These are phyloP conservation scores for Macrolepiota fuliginosa DNA, from an alignment of 768 basidiomycete genomes.

Conservation along the genomic window DNA sequence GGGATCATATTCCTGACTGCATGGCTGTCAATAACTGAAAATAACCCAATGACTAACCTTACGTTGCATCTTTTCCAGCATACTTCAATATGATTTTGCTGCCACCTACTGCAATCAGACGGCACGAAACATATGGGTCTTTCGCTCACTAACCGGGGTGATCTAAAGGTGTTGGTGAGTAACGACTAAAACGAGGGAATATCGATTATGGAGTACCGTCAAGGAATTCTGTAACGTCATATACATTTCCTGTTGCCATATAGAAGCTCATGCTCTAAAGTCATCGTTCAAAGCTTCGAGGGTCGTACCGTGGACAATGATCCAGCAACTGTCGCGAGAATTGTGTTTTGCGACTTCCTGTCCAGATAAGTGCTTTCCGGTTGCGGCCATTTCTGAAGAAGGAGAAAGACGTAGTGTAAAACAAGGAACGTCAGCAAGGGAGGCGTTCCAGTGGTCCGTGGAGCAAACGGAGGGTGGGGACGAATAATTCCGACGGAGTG, in stretches of 20 bases:
- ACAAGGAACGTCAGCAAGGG: not conserved
- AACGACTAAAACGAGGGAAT: not conserved
- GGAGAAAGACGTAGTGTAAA: not conserved
- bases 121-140: not conserved
- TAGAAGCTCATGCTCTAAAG: not conserved
- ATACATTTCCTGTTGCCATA: constrained; percentile 58
- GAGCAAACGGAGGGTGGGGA: not conserved
- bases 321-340: constrained; percentile 40
- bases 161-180: constrained; percentile 34
- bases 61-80: constrained; percentile 90
- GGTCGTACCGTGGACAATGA: constrained; percentile 74
- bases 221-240: constrained; percentile 78
- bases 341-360: constrained; percentile 30
- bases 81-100: constrained; percentile 85
- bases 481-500: not conserved
- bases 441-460: not conserved
- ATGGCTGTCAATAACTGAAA: not conserved
- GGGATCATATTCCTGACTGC: constrained; percentile 77
- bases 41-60: constrained; percentile 22
- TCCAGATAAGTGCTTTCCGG: constrained; percentile 21
- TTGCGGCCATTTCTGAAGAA: constrained; percentile 24
- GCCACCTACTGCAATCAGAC: constrained; percentile 49
- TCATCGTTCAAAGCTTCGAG: not conserved
- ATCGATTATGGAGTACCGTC: constrained; percentile 43
- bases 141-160: constrained; percentile 51